Percentiles rank a stretch among this genome's conserved stretches.
Evolutionary conservation across 176 grass and related monocot species (phyloP).

Genomic region (Areca catechu): DNA sequence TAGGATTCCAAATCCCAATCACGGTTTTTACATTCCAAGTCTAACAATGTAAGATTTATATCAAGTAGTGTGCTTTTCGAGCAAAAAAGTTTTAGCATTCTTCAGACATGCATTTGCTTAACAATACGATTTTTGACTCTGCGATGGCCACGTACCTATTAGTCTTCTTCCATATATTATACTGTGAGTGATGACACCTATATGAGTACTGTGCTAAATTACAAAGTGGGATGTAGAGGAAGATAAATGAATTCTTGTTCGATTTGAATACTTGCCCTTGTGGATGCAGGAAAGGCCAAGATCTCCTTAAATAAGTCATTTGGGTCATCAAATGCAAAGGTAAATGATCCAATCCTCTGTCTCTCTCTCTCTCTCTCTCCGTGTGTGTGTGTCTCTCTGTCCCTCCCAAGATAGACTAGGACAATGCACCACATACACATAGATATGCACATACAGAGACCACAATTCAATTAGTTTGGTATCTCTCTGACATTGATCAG

Average conservation of each 20-base stretch:
- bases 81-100: not conserved
- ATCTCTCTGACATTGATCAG: too few species aligned
- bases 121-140: conserved; percentile 21
- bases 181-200: not conserved
- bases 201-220: too few species aligned
- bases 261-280: conserved; percentile 27
- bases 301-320: conserved; percentile 20
- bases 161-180: conserved; percentile 26
- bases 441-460: too few species aligned
- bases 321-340: conserved; percentile 26
- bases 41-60: too few species aligned
- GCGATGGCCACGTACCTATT: conserved; percentile 3
- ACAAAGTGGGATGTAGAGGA: not conserved
- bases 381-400: too few species aligned
- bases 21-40: not conserved
- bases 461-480: too few species aligned
- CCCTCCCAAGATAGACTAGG: too few species aligned
- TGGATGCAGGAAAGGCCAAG: conserved; percentile 31
- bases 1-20: too few species aligned
- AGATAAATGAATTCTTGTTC: conserved; percentile 10
- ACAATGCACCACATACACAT: too few species aligned
- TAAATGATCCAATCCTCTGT: conserved; percentile 2
- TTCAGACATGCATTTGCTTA: conserved; percentile 12
- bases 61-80: too few species aligned
- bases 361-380: too few species aligned